phyloP scores from a whole-genome alignment of 306 rosid species.

The Castanospermum australe region DNA sequence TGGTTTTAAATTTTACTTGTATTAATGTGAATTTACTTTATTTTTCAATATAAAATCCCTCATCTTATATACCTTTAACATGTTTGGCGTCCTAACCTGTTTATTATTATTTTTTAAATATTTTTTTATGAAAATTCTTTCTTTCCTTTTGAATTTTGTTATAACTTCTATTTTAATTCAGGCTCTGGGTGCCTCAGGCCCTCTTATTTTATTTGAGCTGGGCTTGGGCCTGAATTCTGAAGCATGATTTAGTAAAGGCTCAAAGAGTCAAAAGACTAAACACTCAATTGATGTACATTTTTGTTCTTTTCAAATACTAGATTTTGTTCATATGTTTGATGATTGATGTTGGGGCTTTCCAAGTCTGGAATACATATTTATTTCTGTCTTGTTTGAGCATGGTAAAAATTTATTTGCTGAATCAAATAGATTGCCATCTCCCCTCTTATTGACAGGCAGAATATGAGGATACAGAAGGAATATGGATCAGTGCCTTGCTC shows the following conservation, averaged over 20 bases:
- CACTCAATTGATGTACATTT: neutral
- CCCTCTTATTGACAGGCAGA: constrained; percentile 62
- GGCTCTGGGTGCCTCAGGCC: neutral
- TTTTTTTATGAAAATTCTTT: neutral
- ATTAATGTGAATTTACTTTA: neutral
- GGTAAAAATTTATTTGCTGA: constrained; percentile 31
- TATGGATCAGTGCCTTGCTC: constrained; percentile 88
- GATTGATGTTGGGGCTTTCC: constrained; percentile 5
- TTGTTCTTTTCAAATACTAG: neutral
- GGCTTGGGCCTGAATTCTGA: constrained; percentile 1
- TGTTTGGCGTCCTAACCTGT: neutral
- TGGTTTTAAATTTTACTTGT: neutral
- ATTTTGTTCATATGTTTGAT: constrained; percentile 14
- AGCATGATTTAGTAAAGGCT: constrained; percentile 21
- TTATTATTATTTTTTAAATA: neutral
- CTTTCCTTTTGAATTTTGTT: neutral
- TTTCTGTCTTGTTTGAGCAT: constrained; percentile 22
- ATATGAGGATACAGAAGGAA: constrained; percentile 81
- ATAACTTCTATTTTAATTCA: neutral
- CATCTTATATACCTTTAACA: constrained; percentile 9
- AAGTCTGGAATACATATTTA: constrained; percentile 3
- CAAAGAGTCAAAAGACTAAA: constrained; percentile 20
- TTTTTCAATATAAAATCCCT: neutral
- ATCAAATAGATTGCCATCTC: constrained; percentile 18
- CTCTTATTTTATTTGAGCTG: neutral